phyloP scores from a whole-genome alignment of 257 asterid genomes.

The Oldenlandia corymbosa region DNA sequence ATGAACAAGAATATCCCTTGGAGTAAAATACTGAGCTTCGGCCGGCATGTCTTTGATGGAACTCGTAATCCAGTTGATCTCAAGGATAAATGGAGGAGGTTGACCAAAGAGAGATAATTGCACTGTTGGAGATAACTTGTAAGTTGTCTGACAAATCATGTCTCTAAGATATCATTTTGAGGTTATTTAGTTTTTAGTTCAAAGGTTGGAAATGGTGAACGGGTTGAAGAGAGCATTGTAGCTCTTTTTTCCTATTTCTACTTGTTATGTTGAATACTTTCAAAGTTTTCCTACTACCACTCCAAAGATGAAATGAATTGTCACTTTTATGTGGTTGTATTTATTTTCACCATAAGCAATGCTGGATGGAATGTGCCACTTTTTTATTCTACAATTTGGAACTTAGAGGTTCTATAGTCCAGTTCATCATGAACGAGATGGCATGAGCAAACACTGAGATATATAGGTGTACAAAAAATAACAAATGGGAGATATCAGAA shows the following conservation, averaged over 20 bases:
- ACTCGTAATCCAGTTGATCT: conserved; percentile 61
- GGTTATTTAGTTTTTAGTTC: not conserved
- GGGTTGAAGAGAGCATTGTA: not conserved
- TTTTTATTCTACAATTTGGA: too few relatives aligned
- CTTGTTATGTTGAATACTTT: not conserved
- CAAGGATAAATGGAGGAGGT: conserved; percentile 64
- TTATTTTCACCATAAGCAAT: not conserved
- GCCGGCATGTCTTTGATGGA: conserved; percentile 39
- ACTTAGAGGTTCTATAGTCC: too few relatives aligned
- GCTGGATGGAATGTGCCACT: too few relatives aligned
- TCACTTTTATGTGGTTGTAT: not conserved
- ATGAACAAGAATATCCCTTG: conserved; percentile 41
- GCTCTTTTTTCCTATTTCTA: not conserved
- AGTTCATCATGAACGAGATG: too few relatives aligned
- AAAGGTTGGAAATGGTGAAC: not conserved
- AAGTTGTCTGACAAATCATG: not conserved
- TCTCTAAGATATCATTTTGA: not conserved
- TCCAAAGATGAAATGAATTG: not conserved
- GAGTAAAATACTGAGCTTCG: conserved; percentile 51
- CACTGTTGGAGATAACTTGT: not conserved
- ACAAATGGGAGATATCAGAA: not conserved
- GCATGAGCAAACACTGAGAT: too few relatives aligned
- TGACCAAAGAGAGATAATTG: conserved; percentile 21
- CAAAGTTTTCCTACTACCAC: not conserved
- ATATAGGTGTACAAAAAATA: too few relatives aligned